phyloP scores from a whole-genome alignment of 495 filamentous ascomycete genomes.

The Aspergillus steynii region DNA sequence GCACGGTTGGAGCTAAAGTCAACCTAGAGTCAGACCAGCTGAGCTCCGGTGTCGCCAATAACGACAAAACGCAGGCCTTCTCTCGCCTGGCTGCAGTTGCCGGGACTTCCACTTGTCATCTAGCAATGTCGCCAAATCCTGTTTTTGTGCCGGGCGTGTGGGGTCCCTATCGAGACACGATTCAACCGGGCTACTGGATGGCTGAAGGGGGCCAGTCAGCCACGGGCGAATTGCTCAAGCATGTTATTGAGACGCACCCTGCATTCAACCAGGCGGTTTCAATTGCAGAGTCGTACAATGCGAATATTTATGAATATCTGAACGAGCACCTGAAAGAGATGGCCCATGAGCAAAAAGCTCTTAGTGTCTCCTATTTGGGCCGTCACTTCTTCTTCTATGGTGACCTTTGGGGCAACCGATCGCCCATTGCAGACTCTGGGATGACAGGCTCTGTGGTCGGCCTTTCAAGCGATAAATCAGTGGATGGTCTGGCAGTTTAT shows the following conservation, averaged over 20 bases:
- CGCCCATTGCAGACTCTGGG: conserved; percentile 83
- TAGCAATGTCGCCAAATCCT: conserved; percentile 88
- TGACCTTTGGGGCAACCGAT: conserved; percentile 96
- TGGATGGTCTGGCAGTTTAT: conserved; percentile 82
- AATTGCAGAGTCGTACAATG: conserved; percentile 72
- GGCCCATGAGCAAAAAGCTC: conserved; percentile 63
- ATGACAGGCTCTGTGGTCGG: conserved; percentile 91
- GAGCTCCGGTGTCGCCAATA: conserved; percentile 59
- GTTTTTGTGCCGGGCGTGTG: conserved; percentile 94
- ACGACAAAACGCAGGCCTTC: conserved; percentile 89
- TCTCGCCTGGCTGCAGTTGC: conserved; percentile 92
- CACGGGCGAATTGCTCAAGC: conserved; percentile 89
- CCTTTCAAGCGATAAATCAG: conserved; percentile 76
- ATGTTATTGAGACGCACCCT: conserved; percentile 90
- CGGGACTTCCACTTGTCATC: conserved; percentile 94
- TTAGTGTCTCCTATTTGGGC: conserved; percentile 76
- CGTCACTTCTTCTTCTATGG: conserved; percentile 98
- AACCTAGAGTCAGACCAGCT: conserved; percentile 62
- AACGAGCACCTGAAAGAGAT: conserved; percentile 85
- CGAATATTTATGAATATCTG: conserved; percentile 90
- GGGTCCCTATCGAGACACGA: conserved; percentile 93
- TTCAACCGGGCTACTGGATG: conserved; percentile 90
- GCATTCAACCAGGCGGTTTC: conserved; percentile 76
- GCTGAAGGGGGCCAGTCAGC: conserved; percentile 95
- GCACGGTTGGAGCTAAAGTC: conserved; percentile 95